Evolutionary conservation across 441 rosid genomes (phyloP).

Genomic region (Sinapis alba): DNA sequence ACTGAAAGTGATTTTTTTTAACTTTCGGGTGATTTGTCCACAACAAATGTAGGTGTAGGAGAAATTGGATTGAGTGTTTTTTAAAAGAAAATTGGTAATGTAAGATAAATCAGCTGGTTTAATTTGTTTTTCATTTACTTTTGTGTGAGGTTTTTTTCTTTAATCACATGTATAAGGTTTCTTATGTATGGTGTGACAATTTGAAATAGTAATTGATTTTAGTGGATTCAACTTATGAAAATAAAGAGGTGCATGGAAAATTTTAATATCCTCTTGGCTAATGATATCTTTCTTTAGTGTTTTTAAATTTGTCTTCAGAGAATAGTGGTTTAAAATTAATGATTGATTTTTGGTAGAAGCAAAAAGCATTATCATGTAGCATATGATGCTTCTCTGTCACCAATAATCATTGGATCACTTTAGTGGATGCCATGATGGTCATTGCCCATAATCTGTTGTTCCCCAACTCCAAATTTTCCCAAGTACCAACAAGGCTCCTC

Average conservation of each 20-base stretch:
- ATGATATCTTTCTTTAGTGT: neutral
- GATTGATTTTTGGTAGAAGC: constrained; percentile 31
- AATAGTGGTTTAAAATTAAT: constrained; percentile 1
- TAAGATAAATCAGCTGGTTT: constrained; percentile 25
- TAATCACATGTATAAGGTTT: constrained; percentile 36
- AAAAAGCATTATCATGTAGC: constrained; percentile 31
- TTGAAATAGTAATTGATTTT: constrained; percentile 17
- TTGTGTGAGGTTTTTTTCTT: neutral
- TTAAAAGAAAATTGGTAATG: neutral
- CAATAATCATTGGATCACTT: constrained; percentile 32
- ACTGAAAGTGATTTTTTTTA: constrained; percentile 23
- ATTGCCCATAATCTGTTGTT: constrained; percentile 13
- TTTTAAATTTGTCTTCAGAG: neutral
- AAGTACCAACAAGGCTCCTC: constrained; percentile 24
- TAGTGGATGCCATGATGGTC: constrained; percentile 38
- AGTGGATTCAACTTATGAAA: neutral
- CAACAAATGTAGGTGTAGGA: constrained; percentile 20
- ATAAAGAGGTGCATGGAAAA: neutral
- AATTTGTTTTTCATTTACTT: neutral
- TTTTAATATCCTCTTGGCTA: neutral
- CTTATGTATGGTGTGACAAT: constrained; percentile 37
- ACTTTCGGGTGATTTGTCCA: constrained; percentile 31
- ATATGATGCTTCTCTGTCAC: constrained; percentile 42
- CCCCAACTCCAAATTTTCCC: constrained; percentile 15
- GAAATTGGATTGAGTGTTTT: neutral